A percentile compares a stretch with the other conserved stretches of the same genome.
Evolutionary conservation across 768 basidiomycete genomes (phyloP).

Genomic region (Leucocoprinus sp.): DNA sequence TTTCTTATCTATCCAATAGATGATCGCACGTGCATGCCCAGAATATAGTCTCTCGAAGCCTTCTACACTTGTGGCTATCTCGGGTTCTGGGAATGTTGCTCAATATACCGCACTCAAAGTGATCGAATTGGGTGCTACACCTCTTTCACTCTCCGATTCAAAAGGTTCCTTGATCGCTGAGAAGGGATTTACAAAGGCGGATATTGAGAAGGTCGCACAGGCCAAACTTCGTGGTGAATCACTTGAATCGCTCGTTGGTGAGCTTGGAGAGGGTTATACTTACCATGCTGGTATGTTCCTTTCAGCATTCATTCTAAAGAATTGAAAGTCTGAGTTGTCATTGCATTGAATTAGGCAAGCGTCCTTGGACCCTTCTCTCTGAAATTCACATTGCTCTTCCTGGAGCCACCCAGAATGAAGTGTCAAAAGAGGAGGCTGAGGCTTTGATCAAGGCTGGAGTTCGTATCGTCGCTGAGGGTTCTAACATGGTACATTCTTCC

Average conservation of each 20-base stretch:
- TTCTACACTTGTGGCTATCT: conserved; percentile 45
- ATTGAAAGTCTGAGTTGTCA: background rate
- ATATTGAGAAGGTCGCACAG: conserved; percentile 41
- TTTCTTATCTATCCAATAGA: conserved; percentile 23
- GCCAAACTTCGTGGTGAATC: conserved; percentile 49
- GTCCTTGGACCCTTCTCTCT: conserved; percentile 62
- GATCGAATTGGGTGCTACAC: conserved; percentile 66
- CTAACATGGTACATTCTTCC: conserved; percentile 45
- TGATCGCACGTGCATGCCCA: conserved; percentile 50
- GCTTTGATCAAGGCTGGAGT: conserved; percentile 61
- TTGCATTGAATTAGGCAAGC: conserved; percentile 28
- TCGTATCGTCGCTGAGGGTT: conserved; percentile 67
- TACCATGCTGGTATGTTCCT: conserved; percentile 35
- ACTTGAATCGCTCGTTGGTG: conserved; percentile 29
- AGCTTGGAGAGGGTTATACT: conserved; percentile 28
- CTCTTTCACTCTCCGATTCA: conserved; percentile 69
- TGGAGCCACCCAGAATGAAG: conserved; percentile 66
- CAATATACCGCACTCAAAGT: conserved; percentile 72
- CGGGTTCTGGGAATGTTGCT: conserved; percentile 69
- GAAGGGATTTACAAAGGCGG: conserved; percentile 49
- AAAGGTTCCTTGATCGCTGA: conserved; percentile 56
- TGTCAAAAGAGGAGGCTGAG: conserved; percentile 60
- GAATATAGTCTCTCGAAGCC: conserved; percentile 42
- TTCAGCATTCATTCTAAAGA: background rate
- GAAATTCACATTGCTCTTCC: conserved; percentile 64